A percentile compares a stretch with the other conserved stretches of the same genome.
Conservation (phyloP, 345 rosid genomes). For the Ceriops zippeliana region DNA sequence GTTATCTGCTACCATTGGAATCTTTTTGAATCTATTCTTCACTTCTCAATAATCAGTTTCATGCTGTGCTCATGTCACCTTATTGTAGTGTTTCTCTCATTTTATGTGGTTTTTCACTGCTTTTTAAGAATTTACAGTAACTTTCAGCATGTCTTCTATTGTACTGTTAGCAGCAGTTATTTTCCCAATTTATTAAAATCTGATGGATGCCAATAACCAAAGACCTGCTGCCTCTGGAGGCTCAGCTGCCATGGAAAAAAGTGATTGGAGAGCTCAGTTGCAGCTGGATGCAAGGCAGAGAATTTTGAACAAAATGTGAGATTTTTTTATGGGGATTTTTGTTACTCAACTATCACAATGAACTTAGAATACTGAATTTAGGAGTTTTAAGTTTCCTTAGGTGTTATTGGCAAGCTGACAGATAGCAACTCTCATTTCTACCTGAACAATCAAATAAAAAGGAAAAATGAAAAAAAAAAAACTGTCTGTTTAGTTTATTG, state of each 20-base stretch:
- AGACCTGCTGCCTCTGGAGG: conserved; percentile 38
- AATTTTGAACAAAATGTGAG: conserved; percentile 57
- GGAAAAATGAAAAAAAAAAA: no score
- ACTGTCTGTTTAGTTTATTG: no score
- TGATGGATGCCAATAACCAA: conserved; percentile 45
- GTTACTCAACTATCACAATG: not conserved
- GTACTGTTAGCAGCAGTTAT: not conserved
- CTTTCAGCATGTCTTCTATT: not conserved
- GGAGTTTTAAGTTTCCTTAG: not conserved
- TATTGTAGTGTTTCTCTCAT: no score
- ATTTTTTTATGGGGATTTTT: not conserved
- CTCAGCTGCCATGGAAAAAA: conserved; percentile 37
- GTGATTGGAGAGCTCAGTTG: conserved; percentile 64
- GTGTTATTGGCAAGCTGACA: no score
- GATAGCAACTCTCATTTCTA: no score
- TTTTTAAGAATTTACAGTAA: no score
- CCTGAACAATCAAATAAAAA: no score
- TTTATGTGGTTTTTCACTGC: no score
- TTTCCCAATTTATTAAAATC: not conserved
- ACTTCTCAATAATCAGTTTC: no score
- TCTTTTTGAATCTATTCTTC: no score
- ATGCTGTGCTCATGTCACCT: no score
- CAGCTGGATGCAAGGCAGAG: conserved; percentile 40
- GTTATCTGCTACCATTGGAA: no score
- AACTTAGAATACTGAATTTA: not conserved